phyloP scores from a whole-genome alignment of 2,329 filamentous ascomycete species.

The Paraphoma chrysanthemicola region DNA sequence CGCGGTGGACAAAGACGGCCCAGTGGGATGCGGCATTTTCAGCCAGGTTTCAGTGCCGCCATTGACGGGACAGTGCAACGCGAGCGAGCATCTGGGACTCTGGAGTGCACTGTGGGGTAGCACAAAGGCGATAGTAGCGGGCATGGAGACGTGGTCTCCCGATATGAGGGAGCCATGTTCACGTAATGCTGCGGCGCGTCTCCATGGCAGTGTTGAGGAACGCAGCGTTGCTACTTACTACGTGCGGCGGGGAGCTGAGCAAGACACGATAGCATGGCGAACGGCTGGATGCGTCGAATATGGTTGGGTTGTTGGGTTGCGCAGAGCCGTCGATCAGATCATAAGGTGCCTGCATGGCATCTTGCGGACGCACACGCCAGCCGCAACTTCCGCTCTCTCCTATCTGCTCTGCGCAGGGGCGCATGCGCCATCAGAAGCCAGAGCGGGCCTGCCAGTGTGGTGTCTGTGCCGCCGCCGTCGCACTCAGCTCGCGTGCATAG shows the following conservation, averaged over 20 bases:
- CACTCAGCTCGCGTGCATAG: conserved; percentile 2
- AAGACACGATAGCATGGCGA: not conserved
- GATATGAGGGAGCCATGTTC: not conserved
- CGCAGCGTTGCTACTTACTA: too few species aligned
- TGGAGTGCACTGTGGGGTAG: not conserved
- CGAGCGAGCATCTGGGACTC: not conserved
- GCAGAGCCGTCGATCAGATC: not conserved
- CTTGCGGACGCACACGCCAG: conserved; percentile 7
- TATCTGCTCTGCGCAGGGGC: not conserved
- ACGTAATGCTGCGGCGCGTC: not conserved
- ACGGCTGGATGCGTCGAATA: conserved; percentile 4
- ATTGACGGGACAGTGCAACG: not conserved
- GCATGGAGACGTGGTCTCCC: not conserved
- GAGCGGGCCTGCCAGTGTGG: not conserved
- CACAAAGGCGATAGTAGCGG: not conserved
- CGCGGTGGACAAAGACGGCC: conserved; percentile 1
- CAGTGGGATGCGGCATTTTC: conserved; percentile 8
- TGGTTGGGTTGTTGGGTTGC: not conserved
- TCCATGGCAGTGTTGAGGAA: not conserved
- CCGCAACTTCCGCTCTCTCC: conserved; percentile 13
- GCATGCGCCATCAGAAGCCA: conserved; percentile 2
- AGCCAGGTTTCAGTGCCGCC: not conserved
- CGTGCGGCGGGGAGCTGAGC: not conserved
- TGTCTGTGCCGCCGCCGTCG: not conserved
- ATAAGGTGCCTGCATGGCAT: not conserved